phyloP scores from a whole-genome alignment of 2,329 filamentous ascomycete genomes.

The Nothopassalora personata region DNA sequence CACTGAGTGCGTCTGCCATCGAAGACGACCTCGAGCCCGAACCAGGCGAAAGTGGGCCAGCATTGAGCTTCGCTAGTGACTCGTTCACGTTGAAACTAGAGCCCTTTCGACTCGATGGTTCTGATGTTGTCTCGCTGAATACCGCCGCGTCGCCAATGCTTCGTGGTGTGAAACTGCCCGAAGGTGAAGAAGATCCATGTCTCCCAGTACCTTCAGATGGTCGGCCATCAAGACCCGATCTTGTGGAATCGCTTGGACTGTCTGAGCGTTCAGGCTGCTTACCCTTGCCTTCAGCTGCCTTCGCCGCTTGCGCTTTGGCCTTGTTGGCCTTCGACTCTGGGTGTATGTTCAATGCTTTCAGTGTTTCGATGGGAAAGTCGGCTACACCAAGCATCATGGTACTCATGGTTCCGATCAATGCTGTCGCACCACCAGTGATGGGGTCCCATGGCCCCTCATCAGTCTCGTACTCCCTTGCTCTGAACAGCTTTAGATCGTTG shows the following conservation, averaged over 20 bases:
- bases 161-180: constrained; percentile 12
- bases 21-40: constrained; percentile 14
- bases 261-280: background rate
- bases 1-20: constrained; percentile 23
- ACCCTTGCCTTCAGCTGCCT: constrained; percentile 2
- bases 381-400: constrained; percentile 77
- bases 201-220: constrained; percentile 4
- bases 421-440: constrained; percentile 68
- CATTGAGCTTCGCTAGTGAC: constrained; percentile 24
- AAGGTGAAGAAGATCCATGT: constrained; percentile 6
- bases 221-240: constrained; percentile 9
- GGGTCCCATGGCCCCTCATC: constrained; percentile 76
- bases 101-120: constrained; percentile 18
- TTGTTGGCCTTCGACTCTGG: constrained; percentile 27
- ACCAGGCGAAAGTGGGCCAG: constrained; percentile 19
- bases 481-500: constrained; percentile 64
- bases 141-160: constrained; percentile 10
- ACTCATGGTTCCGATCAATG: constrained; percentile 75
- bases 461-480: constrained; percentile 64
- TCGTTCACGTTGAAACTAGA: constrained; percentile 31
- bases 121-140: constrained; percentile 7
- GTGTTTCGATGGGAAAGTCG: constrained; percentile 58
- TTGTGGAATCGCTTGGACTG: constrained; percentile 6
- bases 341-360: constrained; percentile 45
- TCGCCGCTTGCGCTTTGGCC: constrained; percentile 18